Evolutionary conservation across 768 basidiomycete species (phyloP), one percentile per base, ranked within the genome.

Genomic region (Solioccasus polychromus): DNA sequence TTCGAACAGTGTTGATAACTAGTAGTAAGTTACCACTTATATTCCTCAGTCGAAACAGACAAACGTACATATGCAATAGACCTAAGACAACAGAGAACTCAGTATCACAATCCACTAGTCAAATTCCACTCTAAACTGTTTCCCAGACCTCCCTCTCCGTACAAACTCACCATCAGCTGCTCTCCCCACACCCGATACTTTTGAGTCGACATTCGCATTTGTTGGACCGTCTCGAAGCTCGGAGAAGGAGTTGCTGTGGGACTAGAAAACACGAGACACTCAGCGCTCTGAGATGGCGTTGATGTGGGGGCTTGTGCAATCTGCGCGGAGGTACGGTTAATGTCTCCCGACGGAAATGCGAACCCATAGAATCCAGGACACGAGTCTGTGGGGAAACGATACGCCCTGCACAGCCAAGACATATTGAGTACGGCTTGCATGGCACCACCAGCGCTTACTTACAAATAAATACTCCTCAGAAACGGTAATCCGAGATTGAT

Each of bases 361-460:
- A 62, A 62, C 17, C 56, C 53, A 24, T 58, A 62, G 47, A 47
- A 63, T 30, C 52, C 62, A 8, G 61, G 59, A 36, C 62, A 63
- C 19, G 42, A 46, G 19, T 32, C 56, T 22, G 59, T 62, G 14
- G 56, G 62, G 35, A 62, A 63, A 19, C 61, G 61, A 26, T 64
- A 62, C 4, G 62, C 60, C 36, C 60, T 62, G 32, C 14, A 35
- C 11, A 39, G 31, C n/a, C n/a, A n/a, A n/a, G n/a, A n/a, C n/a
- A n/a, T n/a, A n/a, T n/a, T n/a, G n/a, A n/a, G n/a, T n/a, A n/a
- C n/a, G n/a, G n/a, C n/a, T n/a, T n/a, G n/a, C n/a, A n/a, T n/a
- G n/a, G n/a, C n/a, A n/a, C n/a, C n/a, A n/a, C n/a, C n/a, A n/a
- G n/a, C n/a, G n/a, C n/a, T n/a, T 3, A 46, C 54, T 47, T 23